Evolutionary conservation across 192 early-diverging fungal genomes (phyloP).

Genomic region (Spizellomyces punctatus): DNA sequence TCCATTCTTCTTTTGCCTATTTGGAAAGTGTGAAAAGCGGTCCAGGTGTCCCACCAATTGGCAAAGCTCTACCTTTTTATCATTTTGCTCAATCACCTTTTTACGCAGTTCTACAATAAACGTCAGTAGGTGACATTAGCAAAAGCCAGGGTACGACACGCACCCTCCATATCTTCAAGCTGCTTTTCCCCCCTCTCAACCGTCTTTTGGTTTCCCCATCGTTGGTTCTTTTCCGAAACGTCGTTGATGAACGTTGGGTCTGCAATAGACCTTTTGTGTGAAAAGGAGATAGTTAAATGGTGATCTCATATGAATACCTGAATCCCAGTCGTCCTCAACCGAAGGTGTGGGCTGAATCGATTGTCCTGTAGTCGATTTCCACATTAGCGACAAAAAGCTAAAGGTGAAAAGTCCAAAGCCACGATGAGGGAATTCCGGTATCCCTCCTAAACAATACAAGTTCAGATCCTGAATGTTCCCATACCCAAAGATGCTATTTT

Average conservation of each 20-base stretch:
- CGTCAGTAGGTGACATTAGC: not conserved
- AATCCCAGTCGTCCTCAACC: slow-evolving; percentile 43
- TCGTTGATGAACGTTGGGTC: slow-evolving; percentile 55
- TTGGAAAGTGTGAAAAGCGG: not conserved
- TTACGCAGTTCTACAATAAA: slow-evolving; percentile 17
- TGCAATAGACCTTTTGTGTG: not conserved
- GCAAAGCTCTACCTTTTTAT: not conserved
- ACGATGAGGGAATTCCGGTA: no score
- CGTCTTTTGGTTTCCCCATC: slow-evolving; percentile 51
- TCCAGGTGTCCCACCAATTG: not conserved
- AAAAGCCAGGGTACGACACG: not conserved
- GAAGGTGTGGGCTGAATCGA: not conserved
- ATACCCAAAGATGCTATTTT: no score
- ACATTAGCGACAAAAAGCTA: no score
- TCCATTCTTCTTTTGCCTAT: slow-evolving; percentile 14
- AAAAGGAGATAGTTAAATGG: not conserved
- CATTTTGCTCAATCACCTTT: slow-evolving; percentile 13
- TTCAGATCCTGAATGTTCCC: no score
- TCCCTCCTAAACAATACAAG: no score
- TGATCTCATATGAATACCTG: not conserved
- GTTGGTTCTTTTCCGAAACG: slow-evolving; percentile 35
- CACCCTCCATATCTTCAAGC: slow-evolving; percentile 27
- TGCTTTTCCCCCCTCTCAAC: not conserved
- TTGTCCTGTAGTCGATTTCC: no score
- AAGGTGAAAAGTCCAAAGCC: no score